These are phyloP conservation scores for Cladosporium halotolerans DNA, from an alignment of 2,329 filamentous ascomycete genomes.

Conservation along the genomic window DNA sequence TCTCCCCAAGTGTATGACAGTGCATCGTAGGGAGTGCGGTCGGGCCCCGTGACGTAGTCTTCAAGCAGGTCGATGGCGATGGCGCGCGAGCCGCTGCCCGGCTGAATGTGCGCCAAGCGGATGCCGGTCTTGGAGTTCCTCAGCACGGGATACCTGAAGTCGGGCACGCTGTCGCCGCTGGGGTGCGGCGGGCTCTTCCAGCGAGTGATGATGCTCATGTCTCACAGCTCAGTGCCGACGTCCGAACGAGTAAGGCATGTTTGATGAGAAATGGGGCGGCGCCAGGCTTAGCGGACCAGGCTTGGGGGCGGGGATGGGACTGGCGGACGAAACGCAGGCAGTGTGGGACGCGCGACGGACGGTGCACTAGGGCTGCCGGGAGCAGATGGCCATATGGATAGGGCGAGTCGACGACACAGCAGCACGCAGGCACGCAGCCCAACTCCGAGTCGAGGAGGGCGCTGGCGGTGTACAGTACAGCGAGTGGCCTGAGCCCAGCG, in stretches of 20 bases:
- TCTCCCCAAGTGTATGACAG: constrained; percentile 28
- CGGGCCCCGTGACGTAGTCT: constrained; percentile 19
- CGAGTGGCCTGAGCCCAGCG: no score
- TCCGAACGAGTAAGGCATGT: not conserved
- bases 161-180: constrained; percentile 9
- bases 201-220: constrained; percentile 14
- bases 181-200: constrained; percentile 18
- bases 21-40: constrained; percentile 23
- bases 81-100: constrained; percentile 21
- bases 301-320: not conserved
- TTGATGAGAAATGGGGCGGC: not conserved
- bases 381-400: no score
- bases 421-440: no score
- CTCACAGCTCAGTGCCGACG: not conserved
- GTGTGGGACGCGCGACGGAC: no score
- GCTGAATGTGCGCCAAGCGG: constrained; percentile 23
- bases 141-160: constrained; percentile 22
- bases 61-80: constrained; percentile 24
- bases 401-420: no score
- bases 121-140: constrained; percentile 23
- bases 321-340: no score
- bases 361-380: no score
- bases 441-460: no score
- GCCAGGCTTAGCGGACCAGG: not conserved
- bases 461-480: no score